Base-by-base conservation (phyloP, 352 stramenopile species). In the Phytopythium chamaehyphon region DNA sequence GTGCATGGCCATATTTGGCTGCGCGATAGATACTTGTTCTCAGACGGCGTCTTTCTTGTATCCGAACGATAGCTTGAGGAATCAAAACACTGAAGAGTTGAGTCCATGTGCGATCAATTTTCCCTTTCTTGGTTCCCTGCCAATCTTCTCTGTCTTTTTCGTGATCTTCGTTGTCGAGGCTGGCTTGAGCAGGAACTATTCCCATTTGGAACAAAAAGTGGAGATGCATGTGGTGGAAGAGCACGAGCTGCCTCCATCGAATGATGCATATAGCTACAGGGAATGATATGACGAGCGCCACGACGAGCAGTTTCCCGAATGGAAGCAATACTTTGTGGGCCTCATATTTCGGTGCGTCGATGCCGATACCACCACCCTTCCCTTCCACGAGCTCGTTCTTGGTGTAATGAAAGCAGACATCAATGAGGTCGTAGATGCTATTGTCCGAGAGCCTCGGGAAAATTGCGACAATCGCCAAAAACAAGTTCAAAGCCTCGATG, bases 201-300 rank as follows among this genome's bases (percentile, higher is more conserved):
- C 79, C 79, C 6, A 73, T 64, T 54, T 93, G 83, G 42, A 76
- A 90, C 16, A 90, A 61, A 46, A 90, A 83, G 33, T 90, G 79
- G 43, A 88, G 77, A 51, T 90, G 83, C 59, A 93, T 59, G 35
- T 73, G 66, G 37, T 93, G 81, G 52, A 93, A 93, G 23, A 93
- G 62, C 19, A 85, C 62, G 51, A 93, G 88, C 52, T 93, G 83
- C 31, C 83, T 72, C 79, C 79, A 93, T 1, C 83, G 71, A 18
- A 90, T 62, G 16, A 73, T 46, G 47, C 88, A 93, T 3, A 73
- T 67, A 19, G 77, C 45, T 11, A 87, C 50, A 2, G 73, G 75
- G n/a, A 90, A 50, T 19, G 69, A 35, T 38, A 86, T 54, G 9
- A 83, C 66, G 0, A 88, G 16, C 14, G 88, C 16, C 11, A 85